Conservation (phyloP, 2,329 filamentous ascomycete genomes). For the Claviceps sp. region DNA sequence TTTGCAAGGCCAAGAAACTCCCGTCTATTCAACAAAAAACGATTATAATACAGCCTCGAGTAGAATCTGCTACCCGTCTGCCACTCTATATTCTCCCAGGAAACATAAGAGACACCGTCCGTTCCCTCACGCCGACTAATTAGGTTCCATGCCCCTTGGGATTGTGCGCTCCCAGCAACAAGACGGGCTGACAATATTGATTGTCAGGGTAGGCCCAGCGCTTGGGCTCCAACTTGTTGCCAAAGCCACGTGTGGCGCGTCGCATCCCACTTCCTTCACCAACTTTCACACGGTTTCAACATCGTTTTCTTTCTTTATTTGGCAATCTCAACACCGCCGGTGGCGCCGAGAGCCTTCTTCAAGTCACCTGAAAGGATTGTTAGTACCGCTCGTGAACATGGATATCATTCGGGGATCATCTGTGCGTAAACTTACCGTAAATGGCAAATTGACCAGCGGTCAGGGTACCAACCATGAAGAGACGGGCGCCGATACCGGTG, state of each 20-base stretch:
- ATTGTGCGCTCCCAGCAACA: constrained; percentile 1
- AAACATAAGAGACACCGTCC: constrained; percentile 7
- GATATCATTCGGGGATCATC: neutral
- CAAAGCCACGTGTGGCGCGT: neutral
- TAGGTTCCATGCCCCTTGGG: neutral
- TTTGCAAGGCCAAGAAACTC: neutral
- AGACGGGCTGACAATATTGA: neutral
- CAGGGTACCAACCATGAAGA: constrained; percentile 52
- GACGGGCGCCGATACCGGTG: constrained; percentile 65
- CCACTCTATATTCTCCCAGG: constrained; percentile 13
- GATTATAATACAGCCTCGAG: constrained; percentile 19
- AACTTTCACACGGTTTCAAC: neutral
- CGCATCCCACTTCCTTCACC: neutral
- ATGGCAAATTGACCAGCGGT: constrained; percentile 80
- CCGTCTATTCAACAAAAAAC: constrained; percentile 11
- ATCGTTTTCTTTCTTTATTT: constrained; percentile 8
- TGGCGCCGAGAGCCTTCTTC: constrained; percentile 43
- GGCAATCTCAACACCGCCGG: constrained; percentile 13
- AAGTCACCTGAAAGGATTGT: constrained; percentile 31
- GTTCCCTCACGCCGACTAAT: neutral
- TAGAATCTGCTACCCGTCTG: constrained; percentile 9
- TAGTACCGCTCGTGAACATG: neutral
- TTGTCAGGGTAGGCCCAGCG: constrained; percentile 7
- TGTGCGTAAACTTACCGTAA: constrained; percentile 36
- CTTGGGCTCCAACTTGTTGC: constrained; percentile 7